Evolutionary conservation across 2,329 filamentous ascomycete genomes (phyloP), one percentile per base, ranked within the genome.

Genomic region (Didymosphaeria variabile): DNA sequence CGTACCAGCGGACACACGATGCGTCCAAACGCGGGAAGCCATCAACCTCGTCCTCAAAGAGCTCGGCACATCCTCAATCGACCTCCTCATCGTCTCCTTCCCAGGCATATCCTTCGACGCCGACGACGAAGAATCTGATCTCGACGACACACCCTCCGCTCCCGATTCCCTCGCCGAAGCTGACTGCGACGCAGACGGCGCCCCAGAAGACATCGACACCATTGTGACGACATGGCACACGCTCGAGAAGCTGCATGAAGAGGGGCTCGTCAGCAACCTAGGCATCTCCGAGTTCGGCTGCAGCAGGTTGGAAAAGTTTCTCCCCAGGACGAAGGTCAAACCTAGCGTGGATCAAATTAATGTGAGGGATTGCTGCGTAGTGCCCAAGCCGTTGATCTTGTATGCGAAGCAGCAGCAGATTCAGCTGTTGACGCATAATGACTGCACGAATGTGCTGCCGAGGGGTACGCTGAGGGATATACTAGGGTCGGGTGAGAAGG

Each of bases 331-430:
- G 23, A 84, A 83, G 44, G 83, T 97, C 62, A 87, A 87, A 67
- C 95, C 95, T 0, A 86, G 87, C 21, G 94, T 98, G 44, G 89
- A 98, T 79, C 95, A 99, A 84, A 97, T 99, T 84, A 98, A 98
- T 76, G 87, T 97, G 54, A 90, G 92, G 70, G 92, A 98, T 79
- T 98, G 94, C 83, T 99, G 95, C 80, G 94, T 93, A 50, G 95
- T 98, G 46, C 95, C 95, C 9, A 94, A 93, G 71, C 90, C 93
- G 13, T 85, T 99, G 64, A 89, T 93, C 61, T 81, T 91, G 71
- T 90, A 96, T 70, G 94, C 94, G n/a, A 94, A 92, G 78, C 84
- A 90, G 65, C 85, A 93, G 74, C 85, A 87, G 21, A 93, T 99
- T 63, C 93, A 98, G 77, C 82, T 99, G 59, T 83, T 97, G 58